Base-by-base conservation (phyloP, 1,139 yeast genomes). In the Williopsis jadinii region DNA sequence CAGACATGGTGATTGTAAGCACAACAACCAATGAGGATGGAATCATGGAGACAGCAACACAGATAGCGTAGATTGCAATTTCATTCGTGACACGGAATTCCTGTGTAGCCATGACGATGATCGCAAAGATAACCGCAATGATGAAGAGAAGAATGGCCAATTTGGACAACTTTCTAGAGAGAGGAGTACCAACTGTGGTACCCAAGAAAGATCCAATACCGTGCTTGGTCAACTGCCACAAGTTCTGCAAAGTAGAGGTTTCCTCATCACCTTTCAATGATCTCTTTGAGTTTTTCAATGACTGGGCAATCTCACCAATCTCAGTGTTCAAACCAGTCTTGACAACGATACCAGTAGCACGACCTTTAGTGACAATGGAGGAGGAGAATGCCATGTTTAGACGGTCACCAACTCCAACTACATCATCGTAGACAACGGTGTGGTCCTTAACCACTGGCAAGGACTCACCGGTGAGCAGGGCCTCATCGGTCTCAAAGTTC, bases 21-120 rank as follows among this genome's bases (percentile, higher is more conserved):
- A 84, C 94, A 33, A 84, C 94, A 45, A 84, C 81, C 52, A 84
- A 70, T 1, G 90, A 80, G 3, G 90, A 84, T 3, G 94, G 95
- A 54, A 84, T 84, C 92, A 84, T 83, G 3, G 92, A 79, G 38
- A 84, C 68, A 2, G 92, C 92, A 40, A 81, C 86, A 62, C 88
- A 84, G 54, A 84, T 81, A 12, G 95, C 94, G 57, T 84, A 84
- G 41, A 84, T 80, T 19, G 90, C 92, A 30, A 84, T 92, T 51
- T 82, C 84, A 41, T 68, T 72, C 47, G 73, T 75, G 29, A 84
- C 92, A 32, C 63, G 57, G 63, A 84, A 77, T 51, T 73, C 74
- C 59, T 84, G 90, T 11, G 88, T 77, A 2, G 78, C 90, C 90
- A 84, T 80, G 6, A 83, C 92, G 37, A 84, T 75, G 43, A 84